Base-by-base conservation (phyloP, 2,329 filamentous ascomycete genomes). In the Claviceps sp. region DNA sequence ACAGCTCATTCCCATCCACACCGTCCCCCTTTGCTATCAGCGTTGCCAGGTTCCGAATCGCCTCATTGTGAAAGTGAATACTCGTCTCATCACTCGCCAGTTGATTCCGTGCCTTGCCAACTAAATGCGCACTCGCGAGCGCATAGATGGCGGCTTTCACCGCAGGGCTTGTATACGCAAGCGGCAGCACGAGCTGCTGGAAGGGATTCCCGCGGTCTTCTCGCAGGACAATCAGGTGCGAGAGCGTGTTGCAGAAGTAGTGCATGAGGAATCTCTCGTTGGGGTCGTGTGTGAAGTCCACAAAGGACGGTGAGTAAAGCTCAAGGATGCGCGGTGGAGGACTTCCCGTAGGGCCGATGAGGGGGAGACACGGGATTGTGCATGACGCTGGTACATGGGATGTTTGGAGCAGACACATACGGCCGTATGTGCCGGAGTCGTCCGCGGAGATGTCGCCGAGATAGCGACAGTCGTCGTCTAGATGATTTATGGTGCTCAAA, bases 91-190 rank as follows among this genome's bases (percentile, higher is more conserved):
- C 62, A 22, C 53, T 49, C n/a, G 41, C 51, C 13, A 48, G 45
- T 16, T 73, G 75, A 26, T 73, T 66, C 5, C 78, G 67, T 2
- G 76, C 77, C 26, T 77, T 68, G 48, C 78, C 88, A 57, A 91
- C 85, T 53, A 94, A 71, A 63, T 95, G 93, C 54, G 89, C 91
- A 52, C 85, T 87, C 0, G 88, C 81, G 7, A 96, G 71, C 0
- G 89, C 89, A 54, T 87, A 89, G 54, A 96, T 85, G 10, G 89
- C 88, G 61, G 93, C 88, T 65, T 87, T 85, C 4, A 95, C 75
- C 1, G 78, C 74, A 0, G 70, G 69, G 59, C 77, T 80, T 44
- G 62, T 69, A 48, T 74, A 70, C 2, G 77, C 78, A 41, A 84
- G 67, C 2, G 80, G 80, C n/a, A 83, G 65, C 8, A 83, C 75